Conservation (phyloP, 306 rosid species). For the Dalbergia cultrata region DNA sequence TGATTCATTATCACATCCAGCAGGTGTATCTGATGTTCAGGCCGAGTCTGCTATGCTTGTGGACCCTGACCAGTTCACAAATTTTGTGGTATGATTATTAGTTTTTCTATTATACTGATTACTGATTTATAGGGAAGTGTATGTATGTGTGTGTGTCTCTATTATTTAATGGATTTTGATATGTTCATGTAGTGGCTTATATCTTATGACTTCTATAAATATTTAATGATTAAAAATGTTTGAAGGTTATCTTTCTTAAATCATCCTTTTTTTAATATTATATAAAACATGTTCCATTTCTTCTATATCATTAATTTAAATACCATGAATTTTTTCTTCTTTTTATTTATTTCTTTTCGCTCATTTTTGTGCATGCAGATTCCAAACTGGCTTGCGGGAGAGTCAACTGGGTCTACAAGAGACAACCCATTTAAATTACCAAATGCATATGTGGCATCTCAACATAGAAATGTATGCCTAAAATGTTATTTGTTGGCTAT, state of each 20-base stretch:
- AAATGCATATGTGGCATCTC: slow-evolving; percentile 75
- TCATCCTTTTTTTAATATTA: slow-evolving; percentile 2
- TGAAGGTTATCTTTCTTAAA: background rate
- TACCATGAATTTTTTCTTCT: background rate
- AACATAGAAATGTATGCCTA: slow-evolving; percentile 76
- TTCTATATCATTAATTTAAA: slow-evolving; percentile 3
- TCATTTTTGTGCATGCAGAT: slow-evolving; percentile 73
- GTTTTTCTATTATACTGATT: background rate
- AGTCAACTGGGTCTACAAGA: slow-evolving; percentile 71
- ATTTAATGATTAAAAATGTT: background rate
- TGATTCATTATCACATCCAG: slow-evolving; percentile 97
- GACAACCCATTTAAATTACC: slow-evolving; percentile 88
- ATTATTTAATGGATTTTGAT: slow-evolving; percentile 15
- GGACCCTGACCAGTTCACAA: slow-evolving; percentile 88
- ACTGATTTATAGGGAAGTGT: background rate
- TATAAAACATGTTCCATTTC: background rate
- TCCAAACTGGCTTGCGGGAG: slow-evolving; percentile 85
- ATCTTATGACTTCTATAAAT: slow-evolving; percentile 26
- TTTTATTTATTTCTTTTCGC: background rate
- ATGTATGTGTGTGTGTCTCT: background rate
- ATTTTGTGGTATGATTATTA: slow-evolving; percentile 74
- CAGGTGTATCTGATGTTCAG: slow-evolving; percentile 94
- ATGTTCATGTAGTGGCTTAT: slow-evolving; percentile 26
- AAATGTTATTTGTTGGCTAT: slow-evolving; percentile 27
- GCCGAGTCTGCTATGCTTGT: slow-evolving; percentile 78